These are phyloP conservation scores for Papiliotrema nemorosa DNA, from an alignment of 1,284 basidiomycete species.

Conservation along the genomic window DNA sequence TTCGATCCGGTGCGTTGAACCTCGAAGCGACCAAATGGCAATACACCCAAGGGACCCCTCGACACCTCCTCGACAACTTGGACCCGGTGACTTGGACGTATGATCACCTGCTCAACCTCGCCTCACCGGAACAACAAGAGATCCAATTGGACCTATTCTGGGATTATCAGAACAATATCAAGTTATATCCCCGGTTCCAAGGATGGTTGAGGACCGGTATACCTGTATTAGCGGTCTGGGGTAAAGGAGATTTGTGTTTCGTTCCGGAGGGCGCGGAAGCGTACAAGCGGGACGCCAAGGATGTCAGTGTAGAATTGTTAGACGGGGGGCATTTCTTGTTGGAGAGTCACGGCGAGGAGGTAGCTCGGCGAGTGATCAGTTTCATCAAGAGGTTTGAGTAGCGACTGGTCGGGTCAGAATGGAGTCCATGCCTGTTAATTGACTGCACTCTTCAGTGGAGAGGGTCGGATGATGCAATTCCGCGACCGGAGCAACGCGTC, in stretches of 20 bases:
- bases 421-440: no score
- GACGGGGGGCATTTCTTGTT: constrained; percentile 56
- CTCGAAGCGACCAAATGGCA: constrained; percentile 15
- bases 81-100: constrained; percentile 43
- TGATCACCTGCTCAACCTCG: constrained; percentile 50
- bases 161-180: constrained; percentile 53
- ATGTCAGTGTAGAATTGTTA: constrained; percentile 50
- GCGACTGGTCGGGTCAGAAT: not conserved
- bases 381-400: constrained; percentile 17
- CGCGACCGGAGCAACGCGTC: no score
- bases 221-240: constrained; percentile 55
- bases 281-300: constrained; percentile 49
- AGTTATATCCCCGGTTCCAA: constrained; percentile 53
- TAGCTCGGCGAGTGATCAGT: constrained; percentile 16
- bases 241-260: constrained; percentile 53
- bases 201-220: constrained; percentile 51
- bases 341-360: constrained; percentile 46
- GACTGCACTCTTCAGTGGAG: not conserved
- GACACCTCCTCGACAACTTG: constrained; percentile 4
- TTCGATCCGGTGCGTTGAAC: not conserved
- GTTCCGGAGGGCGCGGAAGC: constrained; percentile 53
- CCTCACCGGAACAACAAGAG: constrained; percentile 44
- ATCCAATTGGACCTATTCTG: constrained; percentile 53
- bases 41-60: constrained; percentile 19
- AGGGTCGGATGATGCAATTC: not conserved